These are phyloP conservation scores for Fusarium bulbicola DNA, from an alignment of 2,329 filamentous ascomycete species.

Conservation along the genomic window DNA sequence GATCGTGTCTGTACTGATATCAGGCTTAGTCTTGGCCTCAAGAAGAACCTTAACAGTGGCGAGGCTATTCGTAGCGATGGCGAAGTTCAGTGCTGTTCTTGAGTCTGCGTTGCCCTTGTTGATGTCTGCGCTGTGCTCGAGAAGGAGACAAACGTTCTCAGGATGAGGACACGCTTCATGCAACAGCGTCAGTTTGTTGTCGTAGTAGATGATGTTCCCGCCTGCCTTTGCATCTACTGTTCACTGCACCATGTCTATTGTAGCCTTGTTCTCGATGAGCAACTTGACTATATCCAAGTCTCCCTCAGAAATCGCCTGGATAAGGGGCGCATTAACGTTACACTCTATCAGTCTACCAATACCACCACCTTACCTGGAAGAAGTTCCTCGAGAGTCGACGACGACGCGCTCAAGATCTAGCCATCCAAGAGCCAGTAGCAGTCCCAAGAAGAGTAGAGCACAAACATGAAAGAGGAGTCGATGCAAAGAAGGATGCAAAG, in stretches of 20 bases:
- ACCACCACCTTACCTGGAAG: neutral
- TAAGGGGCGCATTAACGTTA: neutral
- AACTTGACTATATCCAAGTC: neutral
- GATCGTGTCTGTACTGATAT: neutral
- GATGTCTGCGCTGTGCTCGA: neutral
- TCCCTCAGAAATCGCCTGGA: fast-evolving
- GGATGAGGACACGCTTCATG: fast-evolving
- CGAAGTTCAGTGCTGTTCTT: neutral
- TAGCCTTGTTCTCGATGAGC: neutral
- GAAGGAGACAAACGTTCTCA: neutral
- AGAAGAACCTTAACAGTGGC: neutral
- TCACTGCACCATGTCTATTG: neutral
- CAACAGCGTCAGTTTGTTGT: fast-evolving
- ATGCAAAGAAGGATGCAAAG: neutral
- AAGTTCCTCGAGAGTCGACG: neutral
- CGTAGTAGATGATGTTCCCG: neutral
- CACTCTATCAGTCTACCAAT: neutral
- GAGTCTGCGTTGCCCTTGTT: neutral
- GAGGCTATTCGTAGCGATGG: fast-evolving
- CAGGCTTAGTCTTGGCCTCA: neutral
- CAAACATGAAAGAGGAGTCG: neutral
- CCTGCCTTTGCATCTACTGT: fast-evolving
- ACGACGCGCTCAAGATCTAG: neutral
- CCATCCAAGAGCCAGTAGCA: neutral
- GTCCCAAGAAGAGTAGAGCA: neutral